Evolutionary conservation across 306 rosid species (phyloP).

Genomic region (Glycyrrhiza uralensis): DNA sequence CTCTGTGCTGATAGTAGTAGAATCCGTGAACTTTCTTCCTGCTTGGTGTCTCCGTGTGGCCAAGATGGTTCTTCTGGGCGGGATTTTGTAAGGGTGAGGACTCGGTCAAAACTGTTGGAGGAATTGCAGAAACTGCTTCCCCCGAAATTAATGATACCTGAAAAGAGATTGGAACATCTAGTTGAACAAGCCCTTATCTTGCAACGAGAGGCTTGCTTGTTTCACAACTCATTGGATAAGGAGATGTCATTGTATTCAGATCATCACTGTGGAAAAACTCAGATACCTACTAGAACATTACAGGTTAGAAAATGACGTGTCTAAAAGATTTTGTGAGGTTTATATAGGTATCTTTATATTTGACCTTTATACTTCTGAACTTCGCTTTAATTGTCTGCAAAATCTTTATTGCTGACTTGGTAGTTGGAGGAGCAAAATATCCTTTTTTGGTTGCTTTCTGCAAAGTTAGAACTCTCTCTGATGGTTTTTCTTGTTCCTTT

Average conservation of each 20-base stretch:
- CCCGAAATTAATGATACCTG: constrained; percentile 79
- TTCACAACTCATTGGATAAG: constrained; percentile 78
- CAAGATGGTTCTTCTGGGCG: constrained; percentile 35
- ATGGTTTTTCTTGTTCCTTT: not conserved
- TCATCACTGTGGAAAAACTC: constrained; percentile 87
- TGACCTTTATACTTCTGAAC: not conserved
- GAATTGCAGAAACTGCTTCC: constrained; percentile 86
- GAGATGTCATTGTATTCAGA: constrained; percentile 86
- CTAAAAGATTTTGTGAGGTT: not conserved
- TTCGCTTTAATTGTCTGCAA: not conserved
- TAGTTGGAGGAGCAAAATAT: not conserved
- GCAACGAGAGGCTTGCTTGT: constrained; percentile 76
- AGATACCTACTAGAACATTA: constrained; percentile 82
- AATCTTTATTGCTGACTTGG: not conserved
- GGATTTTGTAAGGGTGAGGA: constrained; percentile 39
- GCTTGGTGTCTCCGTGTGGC: constrained; percentile 50
- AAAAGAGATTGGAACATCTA: constrained; percentile 84
- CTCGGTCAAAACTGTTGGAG: constrained; percentile 65
- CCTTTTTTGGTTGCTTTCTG: not conserved
- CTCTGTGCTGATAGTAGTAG: constrained; percentile 51
- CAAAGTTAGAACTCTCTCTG: not conserved
- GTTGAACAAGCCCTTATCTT: constrained; percentile 88
- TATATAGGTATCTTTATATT: not conserved
- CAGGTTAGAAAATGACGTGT: constrained; percentile 60
- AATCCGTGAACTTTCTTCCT: constrained; percentile 75